Conservation (phyloP, 2,329 filamentous ascomycete genomes). For the Pseudogymnoascus sp. region DNA sequence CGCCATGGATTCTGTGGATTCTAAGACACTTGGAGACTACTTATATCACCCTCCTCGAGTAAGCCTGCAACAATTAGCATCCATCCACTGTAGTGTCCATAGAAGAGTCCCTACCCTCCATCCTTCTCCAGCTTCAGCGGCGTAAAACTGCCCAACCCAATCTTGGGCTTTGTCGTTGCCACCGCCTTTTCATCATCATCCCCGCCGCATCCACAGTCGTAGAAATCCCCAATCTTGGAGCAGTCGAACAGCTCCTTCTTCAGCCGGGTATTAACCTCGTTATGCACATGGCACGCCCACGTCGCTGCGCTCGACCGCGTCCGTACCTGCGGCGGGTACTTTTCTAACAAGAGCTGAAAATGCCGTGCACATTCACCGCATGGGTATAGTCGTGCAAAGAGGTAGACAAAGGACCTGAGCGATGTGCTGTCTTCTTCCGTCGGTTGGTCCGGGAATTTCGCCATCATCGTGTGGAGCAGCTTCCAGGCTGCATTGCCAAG, state of each 20-base stretch:
- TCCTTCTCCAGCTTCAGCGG: constrained; percentile 26
- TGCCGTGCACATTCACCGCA: constrained; percentile 62
- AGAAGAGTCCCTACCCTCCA: constrained; percentile 27
- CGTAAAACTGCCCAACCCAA: constrained; percentile 25
- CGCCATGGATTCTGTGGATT: background rate
- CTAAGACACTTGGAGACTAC: background rate
- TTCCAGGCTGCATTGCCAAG: constrained; percentile 62
- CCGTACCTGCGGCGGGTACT: constrained; percentile 57
- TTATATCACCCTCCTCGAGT: background rate
- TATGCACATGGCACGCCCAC: constrained; percentile 62
- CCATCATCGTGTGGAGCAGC: constrained; percentile 62
- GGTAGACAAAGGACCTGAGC: constrained; percentile 54
- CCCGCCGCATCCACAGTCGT: constrained; percentile 64
- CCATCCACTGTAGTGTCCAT: background rate
- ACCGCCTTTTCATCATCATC: constrained; percentile 40
- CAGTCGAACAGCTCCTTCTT: constrained; percentile 57
- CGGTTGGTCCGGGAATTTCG: constrained; percentile 58
- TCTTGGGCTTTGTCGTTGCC: constrained; percentile 24
- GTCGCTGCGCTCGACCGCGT: constrained; percentile 55
- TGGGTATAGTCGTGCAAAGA: constrained; percentile 61
- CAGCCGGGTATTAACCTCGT: constrained; percentile 56
- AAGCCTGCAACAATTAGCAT: background rate
- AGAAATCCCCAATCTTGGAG: constrained; percentile 59
- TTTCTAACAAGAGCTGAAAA: constrained; percentile 52
- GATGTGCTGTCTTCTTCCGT: constrained; percentile 52